These are phyloP conservation scores for Dipteronia dyeriana DNA, from an alignment of 345 rosid species.

Conservation along the genomic window DNA sequence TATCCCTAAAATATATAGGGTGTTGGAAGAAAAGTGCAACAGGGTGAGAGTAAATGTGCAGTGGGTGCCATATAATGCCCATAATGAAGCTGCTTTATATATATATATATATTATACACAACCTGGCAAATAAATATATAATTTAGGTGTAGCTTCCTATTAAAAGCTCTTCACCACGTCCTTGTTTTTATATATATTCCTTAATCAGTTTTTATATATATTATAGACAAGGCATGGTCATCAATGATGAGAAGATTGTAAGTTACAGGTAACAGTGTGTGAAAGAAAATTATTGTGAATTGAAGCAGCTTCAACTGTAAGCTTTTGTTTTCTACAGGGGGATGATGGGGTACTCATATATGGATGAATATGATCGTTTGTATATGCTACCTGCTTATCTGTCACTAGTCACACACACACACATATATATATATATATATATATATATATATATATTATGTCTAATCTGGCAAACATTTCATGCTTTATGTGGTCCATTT, in stretches of 20 bases:
- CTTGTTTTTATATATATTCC: neutral
- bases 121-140: neutral
- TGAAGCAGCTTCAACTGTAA: neutral
- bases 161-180: neutral
- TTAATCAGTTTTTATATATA: neutral
- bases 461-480: constrained; percentile 5
- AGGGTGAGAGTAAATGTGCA: neutral
- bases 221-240: constrained; percentile 4
- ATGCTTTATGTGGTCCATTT: neutral
- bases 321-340: neutral
- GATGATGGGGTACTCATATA: neutral
- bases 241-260: constrained; percentile 11
- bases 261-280: neutral
- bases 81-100: neutral
- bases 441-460: too few species aligned
- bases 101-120: too few species aligned
- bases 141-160: neutral
- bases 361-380: constrained; percentile 14
- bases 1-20: neutral
- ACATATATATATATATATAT: too few species aligned
- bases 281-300: neutral
- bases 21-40: neutral
- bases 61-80: neutral
- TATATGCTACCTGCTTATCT: neutral
- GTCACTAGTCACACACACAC: too few species aligned